A percentile compares a stretch with the other conserved stretches of the same genome.
Conservation (phyloP, 495 filamentous ascomycete species). For the Neurospora sublineolata region DNA sequence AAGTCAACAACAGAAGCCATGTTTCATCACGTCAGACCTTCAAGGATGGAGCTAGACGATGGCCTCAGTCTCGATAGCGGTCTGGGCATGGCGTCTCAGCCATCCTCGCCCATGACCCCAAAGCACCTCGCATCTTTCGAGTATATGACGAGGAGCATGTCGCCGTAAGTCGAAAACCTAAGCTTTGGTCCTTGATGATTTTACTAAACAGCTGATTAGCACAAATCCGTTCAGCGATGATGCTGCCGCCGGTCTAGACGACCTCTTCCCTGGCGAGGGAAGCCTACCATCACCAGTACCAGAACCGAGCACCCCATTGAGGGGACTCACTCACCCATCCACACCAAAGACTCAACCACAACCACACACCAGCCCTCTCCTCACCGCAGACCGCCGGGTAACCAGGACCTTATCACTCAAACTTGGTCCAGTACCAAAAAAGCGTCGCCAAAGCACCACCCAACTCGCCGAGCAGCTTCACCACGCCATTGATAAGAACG, state of each 20-base stretch:
- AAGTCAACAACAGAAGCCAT: background rate
- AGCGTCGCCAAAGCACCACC: background rate
- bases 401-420: background rate
- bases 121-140: background rate
- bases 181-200: background rate
- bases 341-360: background rate
- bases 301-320: background rate
- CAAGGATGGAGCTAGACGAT: background rate
- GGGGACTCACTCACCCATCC: background rate
- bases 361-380: background rate
- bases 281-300: background rate
- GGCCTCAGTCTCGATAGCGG: background rate
- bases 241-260: background rate
- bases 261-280: background rate
- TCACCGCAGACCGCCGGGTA: conserved; percentile 3
- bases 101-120: background rate
- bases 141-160: background rate
- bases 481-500: conserved; percentile 9
- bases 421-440: background rate
- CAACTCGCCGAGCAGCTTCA: conserved; percentile 9
- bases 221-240: background rate
- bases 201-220: background rate
- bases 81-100: background rate
- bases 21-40: background rate
- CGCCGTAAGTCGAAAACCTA: background rate